Evolutionary conservation across 768 basidiomycete genomes (phyloP), one percentile per base, ranked within the genome.

Genomic region (Kwoniella dejecticola): DNA sequence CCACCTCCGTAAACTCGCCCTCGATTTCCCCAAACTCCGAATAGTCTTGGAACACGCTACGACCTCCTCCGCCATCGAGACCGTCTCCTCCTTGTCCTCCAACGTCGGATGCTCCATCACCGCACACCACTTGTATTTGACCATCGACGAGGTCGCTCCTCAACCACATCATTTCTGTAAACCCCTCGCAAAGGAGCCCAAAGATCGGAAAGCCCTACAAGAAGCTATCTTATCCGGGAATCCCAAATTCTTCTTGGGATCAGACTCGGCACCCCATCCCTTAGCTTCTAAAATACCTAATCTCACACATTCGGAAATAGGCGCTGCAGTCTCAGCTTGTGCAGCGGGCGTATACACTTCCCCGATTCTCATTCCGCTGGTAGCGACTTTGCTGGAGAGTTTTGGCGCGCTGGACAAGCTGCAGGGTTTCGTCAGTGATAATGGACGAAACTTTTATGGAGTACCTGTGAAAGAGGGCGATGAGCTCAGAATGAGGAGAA

Each of bases 21-120:
- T 81, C 52, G 83, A 84, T 19, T 99, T 98, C 79, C 96, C 96
- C 27, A 83, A 82, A 52, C 85, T 99, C 49, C 88, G 91, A 47
- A 98, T 99, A 66, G 95, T 99, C 1, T 86, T 98, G 30, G 95
- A 98, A 79, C 95, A 98, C 71, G 95, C 94, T 24, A 98, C 95
- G 0, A 94, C 93, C 1, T 85, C 89, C 41, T 90, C 89, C 24
- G 92, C 95, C 0, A 47, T 63, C 19, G 24, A 52, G 10, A 54
- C 66, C 74, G 79, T 81, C 68, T 67, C 75, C 50, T 70, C 70
- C n/a, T 68, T 81, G 23, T 62, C 93, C 86, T 0, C 81, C 82
- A 68, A 96, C 88, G 93, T 99, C 41, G 95, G 87, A 19, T 98
- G 96, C 79, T 90, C 92, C 7, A 97, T 99, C 79, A 99, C 96